These are phyloP conservation scores for Proliferodiscus dingleyae DNA, from an alignment of 2,329 filamentous ascomycete species.

Conservation along the genomic window DNA sequence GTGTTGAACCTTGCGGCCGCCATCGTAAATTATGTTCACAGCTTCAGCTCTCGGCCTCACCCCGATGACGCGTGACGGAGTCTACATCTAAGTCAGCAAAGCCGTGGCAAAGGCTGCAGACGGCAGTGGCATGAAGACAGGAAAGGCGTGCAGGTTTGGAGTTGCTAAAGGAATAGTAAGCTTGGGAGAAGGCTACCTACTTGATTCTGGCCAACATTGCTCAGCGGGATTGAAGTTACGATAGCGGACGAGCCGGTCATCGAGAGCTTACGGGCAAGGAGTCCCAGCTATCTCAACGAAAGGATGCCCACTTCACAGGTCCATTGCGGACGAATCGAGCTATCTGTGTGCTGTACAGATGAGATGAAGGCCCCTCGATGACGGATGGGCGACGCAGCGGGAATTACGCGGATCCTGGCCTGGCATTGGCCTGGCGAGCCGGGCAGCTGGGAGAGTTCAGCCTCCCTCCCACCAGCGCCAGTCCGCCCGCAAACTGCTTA, in stretches of 20 bases:
- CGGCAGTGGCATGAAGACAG: not conserved
- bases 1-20: constrained; percentile 30
- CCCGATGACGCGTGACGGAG: constrained; percentile 28
- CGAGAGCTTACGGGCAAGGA: constrained; percentile 2
- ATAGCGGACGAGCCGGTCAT: constrained; percentile 11
- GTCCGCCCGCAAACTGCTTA: too few species aligned
- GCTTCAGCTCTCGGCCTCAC: constrained; percentile 29
- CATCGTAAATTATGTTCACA: constrained; percentile 22
- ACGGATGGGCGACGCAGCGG: too few species aligned
- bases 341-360: too few species aligned
- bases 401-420: too few species aligned
- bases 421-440: too few species aligned
- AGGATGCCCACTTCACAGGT: constrained; percentile 1
- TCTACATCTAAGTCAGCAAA: constrained; percentile 21
- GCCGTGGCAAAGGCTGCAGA: not conserved
- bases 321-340: constrained; percentile 1
- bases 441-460: too few species aligned
- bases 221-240: constrained; percentile 15
- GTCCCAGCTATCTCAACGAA: not conserved
- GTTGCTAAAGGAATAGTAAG: not conserved
- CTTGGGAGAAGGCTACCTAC: constrained; percentile 15
- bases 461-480: too few species aligned
- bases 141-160: not conserved
- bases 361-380: too few species aligned
- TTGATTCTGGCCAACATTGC: constrained; percentile 30